Base-by-base conservation (phyloP, 345 rosid species). In the Pugionium cornutum region DNA sequence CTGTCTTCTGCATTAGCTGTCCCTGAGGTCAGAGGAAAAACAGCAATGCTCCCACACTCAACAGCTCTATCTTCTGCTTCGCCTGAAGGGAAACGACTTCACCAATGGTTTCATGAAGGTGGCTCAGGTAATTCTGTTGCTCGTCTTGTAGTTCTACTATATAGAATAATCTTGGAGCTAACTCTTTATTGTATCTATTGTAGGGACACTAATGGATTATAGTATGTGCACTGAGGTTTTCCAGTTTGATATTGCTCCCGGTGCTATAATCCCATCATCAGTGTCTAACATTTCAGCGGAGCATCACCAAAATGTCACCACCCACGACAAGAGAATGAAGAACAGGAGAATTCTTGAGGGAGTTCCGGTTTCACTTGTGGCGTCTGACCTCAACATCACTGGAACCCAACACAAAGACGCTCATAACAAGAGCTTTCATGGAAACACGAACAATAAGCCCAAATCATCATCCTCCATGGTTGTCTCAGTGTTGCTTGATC, bases 51-150 rank as follows among this genome's bases (percentile, higher is more conserved):
- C 56, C 67, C 87, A 64, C 64, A 85, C 44, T 65, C 86, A 61
- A 81, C 81, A 77, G 55, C 88, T 88, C 62, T 73, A 49, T 67
- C 86, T 77, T 76, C 91, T 57, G 64, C 82, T 62, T 74, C 87
- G 4, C 71, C 89, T 2, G 85, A 86, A 60, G 88, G 99, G 53
- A 88, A 80, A 67, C 53, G 40, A 47, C 84, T 87, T 78, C 95
- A 94, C 65, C 89, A 95, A 78, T 91, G 99, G 99, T 95, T 95
- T 79, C 89, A 78, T 48, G 97, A 91, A 83, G 99, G 97, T 49
- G 83, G 87, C 57, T 85, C 99, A 76, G 99, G 97, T 95, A 83
- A 73, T 44, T 18, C 1, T 48, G 5, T 33, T 40, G 39, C 44
- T 45, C 58, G 53, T 27, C 30, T 6, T 46, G 48, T 25, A 31